Evolutionary conservation across 1,284 basidiomycete genomes (phyloP), one percentile per base, ranked within the genome.

Genomic region (Hymenochaete sp.): DNA sequence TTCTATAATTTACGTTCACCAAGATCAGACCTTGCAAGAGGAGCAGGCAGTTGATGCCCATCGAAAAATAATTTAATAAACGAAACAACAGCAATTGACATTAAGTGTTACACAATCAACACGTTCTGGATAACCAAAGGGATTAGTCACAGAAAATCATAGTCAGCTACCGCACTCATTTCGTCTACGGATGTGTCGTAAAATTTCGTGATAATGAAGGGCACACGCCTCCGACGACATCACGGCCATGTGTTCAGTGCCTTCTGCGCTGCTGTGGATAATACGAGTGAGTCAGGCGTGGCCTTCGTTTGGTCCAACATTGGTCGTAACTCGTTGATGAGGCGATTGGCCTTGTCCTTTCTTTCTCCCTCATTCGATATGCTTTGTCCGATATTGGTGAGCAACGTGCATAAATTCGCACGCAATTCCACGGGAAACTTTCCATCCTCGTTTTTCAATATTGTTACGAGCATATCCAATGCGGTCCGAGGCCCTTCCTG

Each of bases 321-420:
- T n/a, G n/a, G n/a, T 73, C 67, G 25, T 73, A 68, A 38, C 65
- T 61, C 14, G 73, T 62, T 38, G 61, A 62, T 9, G 70, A 68
- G 58, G 79, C 75, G 54, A 31, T 47, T 50, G 45, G 58, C 56
- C 53, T 52, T 57, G 38, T 52, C 55, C 9, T 14, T 69, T 67
- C 6, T 66, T 67, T 13, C 72, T 61, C 2, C 66, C 62, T 52
- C 76, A 68, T 52, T 71, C 72, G 40, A n/a, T n/a, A n/a, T n/a
- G n/a, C n/a, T n/a, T n/a, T 71, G 57, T 32, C 66, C 72, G 18
- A 86, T 56, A 53, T 85, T 79, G 38, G 72, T 68, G 22, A 88
- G 62, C 50, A 89, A 67, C 4, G 77, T 73, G 56, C 85, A 87
- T 18, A 77, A 71, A 55, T 89, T 89, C 19, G 75, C 67, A 40